Evolutionary conservation across 1,139 yeast species (phyloP).

Genomic region (Pichia sp.): DNA sequence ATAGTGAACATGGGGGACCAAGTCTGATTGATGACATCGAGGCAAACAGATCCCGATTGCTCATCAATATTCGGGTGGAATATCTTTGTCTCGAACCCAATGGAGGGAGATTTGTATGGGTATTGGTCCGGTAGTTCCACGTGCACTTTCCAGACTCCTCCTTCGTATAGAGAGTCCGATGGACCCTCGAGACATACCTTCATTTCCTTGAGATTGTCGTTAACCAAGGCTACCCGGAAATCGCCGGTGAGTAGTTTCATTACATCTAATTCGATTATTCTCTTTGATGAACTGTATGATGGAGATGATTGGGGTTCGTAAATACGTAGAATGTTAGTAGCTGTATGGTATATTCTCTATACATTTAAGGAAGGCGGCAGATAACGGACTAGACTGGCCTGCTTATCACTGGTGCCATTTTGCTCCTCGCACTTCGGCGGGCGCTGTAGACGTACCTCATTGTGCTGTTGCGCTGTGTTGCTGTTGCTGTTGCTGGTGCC

Average conservation of each 20-base stretch:
- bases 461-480: too few relatives aligned
- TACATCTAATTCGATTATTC: conserved; percentile 90
- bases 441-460: too few relatives aligned
- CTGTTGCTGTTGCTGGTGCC: too few relatives aligned
- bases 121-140: conserved; percentile 95
- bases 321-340: too few relatives aligned
- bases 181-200: conserved; percentile 87
- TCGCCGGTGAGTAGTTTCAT: conserved; percentile 96
- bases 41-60: conserved; percentile 86
- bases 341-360: too few relatives aligned
- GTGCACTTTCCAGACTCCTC: conserved; percentile 86
- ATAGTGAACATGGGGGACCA: conserved; percentile 99
- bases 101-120: conserved; percentile 93
- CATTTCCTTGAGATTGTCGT: conserved; percentile 89
- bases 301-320: too few relatives aligned
- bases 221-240: conserved; percentile 77
- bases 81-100: conserved; percentile 86
- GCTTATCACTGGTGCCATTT: too few relatives aligned
- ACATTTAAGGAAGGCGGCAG: too few relatives aligned
- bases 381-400: too few relatives aligned
- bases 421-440: too few relatives aligned
- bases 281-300: conserved; percentile 10
- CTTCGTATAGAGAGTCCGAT: conserved; percentile 78
- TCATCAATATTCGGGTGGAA: conserved; percentile 94
- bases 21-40: conserved; percentile 94